phyloP scores from a whole-genome alignment of 2,329 filamentous ascomycete species.

The Fusarium redolens region DNA sequence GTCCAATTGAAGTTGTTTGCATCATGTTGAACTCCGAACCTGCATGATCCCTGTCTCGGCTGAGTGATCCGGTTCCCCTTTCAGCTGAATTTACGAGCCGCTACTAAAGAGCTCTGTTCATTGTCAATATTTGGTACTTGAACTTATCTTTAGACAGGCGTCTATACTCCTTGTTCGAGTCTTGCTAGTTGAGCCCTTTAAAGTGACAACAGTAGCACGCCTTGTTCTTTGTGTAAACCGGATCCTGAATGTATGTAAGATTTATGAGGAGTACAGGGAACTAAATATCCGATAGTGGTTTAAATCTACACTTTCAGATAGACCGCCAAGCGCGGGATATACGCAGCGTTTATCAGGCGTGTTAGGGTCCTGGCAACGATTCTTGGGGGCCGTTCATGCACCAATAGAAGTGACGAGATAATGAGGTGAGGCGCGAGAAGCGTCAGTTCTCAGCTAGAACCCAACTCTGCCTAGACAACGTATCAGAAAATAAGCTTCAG shows the following conservation, averaged over 20 bases:
- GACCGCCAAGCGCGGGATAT: not conserved
- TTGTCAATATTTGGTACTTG: not conserved
- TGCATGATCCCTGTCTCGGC: not conserved
- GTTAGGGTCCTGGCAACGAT: too few relatives aligned
- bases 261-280: too few relatives aligned
- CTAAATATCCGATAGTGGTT: not conserved
- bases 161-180: too few relatives aligned
- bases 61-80: not conserved
- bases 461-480: too few relatives aligned
- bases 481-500: too few relatives aligned
- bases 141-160: not conserved
- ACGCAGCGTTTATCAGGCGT: not conserved
- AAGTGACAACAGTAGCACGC: not conserved
- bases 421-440: too few relatives aligned
- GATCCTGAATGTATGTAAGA: not conserved
- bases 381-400: not conserved
- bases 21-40: accelerated
- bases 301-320: not conserved
- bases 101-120: not conserved
- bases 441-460: too few relatives aligned
- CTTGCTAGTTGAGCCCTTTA: not conserved
- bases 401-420: too few relatives aligned
- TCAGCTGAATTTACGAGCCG: not conserved
- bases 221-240: not conserved
- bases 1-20: not conserved